Evolutionary conservation across 2,329 filamentous ascomycete species (phyloP).

Genomic region (Aureobasidium sp.): DNA sequence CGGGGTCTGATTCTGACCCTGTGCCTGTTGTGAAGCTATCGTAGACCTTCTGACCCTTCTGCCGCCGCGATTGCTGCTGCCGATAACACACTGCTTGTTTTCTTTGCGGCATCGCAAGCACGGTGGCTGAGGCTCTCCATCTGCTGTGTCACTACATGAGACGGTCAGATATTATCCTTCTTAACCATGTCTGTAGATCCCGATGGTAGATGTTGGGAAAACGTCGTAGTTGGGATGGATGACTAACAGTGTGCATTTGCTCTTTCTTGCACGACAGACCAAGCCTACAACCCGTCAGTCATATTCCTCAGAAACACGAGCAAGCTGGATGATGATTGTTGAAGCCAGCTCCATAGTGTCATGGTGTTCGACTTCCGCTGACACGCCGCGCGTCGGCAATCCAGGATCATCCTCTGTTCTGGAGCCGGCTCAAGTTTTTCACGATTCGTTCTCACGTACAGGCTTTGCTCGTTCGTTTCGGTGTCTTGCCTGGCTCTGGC

Average conservation of each 20-base stretch:
- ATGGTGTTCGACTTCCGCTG: background rate
- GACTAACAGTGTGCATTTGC: constrained; percentile 43
- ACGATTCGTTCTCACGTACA: background rate
- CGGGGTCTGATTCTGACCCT: constrained; percentile 16
- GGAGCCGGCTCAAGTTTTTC: background rate
- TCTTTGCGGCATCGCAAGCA: constrained; percentile 51
- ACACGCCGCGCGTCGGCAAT: background rate
- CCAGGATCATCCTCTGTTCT: background rate
- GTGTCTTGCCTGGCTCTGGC: background rate
- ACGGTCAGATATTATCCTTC: background rate
- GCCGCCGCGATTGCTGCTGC: constrained; percentile 51
- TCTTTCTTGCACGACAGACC: constrained; percentile 41
- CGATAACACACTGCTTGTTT: constrained; percentile 49
- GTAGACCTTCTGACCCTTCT: constrained; percentile 47
- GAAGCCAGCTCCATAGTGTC: background rate
- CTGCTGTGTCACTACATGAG: constrained; percentile 28
- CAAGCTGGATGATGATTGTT: background rate
- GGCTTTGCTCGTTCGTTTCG: constrained; percentile 9
- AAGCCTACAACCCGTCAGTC: constrained; percentile 24
- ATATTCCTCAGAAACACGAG: background rate
- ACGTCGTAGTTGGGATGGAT: background rate
- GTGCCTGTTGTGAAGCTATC: constrained; percentile 18
- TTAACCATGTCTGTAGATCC: no score
- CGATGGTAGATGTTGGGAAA: no score
- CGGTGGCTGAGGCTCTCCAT: constrained; percentile 42